Percentiles rank a stretch among this genome's conserved stretches.
Evolutionary conservation across 139 green algal species (phyloP).

Genomic region (Zygnema cylindricum): DNA sequence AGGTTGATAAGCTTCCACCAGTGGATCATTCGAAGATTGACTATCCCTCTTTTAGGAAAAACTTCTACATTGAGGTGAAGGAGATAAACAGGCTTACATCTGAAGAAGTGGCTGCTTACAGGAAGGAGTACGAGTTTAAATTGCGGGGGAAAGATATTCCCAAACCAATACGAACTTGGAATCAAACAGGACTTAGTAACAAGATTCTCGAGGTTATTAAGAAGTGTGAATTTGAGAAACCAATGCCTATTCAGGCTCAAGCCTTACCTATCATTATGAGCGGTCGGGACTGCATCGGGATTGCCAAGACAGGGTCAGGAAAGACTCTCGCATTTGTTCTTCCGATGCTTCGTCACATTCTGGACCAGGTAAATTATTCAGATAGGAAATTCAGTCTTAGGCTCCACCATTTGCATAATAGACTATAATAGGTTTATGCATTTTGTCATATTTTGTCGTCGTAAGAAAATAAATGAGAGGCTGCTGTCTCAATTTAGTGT

Average conservation of each 20-base stretch:
- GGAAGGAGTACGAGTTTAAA: conserved; percentile 81
- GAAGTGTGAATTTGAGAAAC: conserved; percentile 78
- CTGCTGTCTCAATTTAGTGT: no score
- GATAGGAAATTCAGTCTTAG: no score
- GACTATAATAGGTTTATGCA: no score
- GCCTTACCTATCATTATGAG: conserved; percentile 95
- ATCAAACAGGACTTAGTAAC: conserved; percentile 79
- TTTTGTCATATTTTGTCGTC: no score
- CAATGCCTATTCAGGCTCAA: conserved; percentile 94
- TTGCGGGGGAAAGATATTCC: conserved; percentile 88
- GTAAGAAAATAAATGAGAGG: no score
- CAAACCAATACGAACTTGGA: conserved; percentile 72
- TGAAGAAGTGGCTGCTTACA: conserved; percentile 74
- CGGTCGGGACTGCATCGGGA: conserved; percentile 95
- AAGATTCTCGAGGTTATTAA: conserved; percentile 81
- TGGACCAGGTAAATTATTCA: no score
- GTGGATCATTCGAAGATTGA: conserved; percentile 81
- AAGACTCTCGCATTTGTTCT: conserved; percentile 98
- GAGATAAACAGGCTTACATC: conserved; percentile 64
- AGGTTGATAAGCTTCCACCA: conserved; percentile 86
- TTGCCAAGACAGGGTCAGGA: conserved; percentile 96
- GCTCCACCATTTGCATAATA: no score
- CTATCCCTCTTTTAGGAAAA: conserved; percentile 85
- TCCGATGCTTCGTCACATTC: conserved; percentile 94
- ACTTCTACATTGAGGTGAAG: conserved; percentile 85